Base-by-base conservation (phyloP, 495 filamentous ascomycete species). In the Choiromyces venosus region DNA sequence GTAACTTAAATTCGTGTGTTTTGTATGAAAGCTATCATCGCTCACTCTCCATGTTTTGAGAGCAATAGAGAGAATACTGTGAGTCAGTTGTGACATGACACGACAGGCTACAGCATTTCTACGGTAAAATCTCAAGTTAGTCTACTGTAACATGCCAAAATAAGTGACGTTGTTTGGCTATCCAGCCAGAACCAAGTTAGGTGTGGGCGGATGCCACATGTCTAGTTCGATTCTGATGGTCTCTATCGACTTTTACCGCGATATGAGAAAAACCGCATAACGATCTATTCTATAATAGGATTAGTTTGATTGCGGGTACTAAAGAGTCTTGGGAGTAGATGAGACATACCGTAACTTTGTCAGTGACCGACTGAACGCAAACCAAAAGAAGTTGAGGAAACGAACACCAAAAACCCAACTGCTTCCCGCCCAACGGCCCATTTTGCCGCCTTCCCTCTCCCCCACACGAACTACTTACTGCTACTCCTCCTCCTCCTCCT, bases 401-500 rank as follows among this genome's bases (percentile, higher is more conserved):
- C 29, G 33, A 37, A 25, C 37, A 29, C 14, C 19, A 36, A 12
- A 67, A 18, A 37, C 25, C 25, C 37, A 25, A 10, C 29, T 40
- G 8, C 46, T 71, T 18, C 46, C 46, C 39, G 4, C n/a, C n/a
- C n/a, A 4, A n/a, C 42, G 2, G 2, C 42, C 42, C 38, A 5
- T 61, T 35, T 44, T 38, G 21, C 39, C 46, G 36, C 66, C 29
- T 69, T 21, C 38, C 67, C 52, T 19, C 68, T 37, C 33, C 40
- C 36, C 21, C 19, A 64, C 36, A 18, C 12, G 35, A 71, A 52
- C 66, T 37, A 6, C 40, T 71, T 65, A 76, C 68, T 65, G 3
- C 61, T 44, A 38, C 70, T 42, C 72, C 18, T 75, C 25, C 56
- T 39, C 74, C 67, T 56, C 16, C 8, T 14, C 64, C 18, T 4